A percentile compares a stretch with the other conserved stretches of the same genome.
Evolutionary conservation across 2,329 filamentous ascomycete genomes (phyloP).

Genomic region (Pyrenophora tritici-repentis): DNA sequence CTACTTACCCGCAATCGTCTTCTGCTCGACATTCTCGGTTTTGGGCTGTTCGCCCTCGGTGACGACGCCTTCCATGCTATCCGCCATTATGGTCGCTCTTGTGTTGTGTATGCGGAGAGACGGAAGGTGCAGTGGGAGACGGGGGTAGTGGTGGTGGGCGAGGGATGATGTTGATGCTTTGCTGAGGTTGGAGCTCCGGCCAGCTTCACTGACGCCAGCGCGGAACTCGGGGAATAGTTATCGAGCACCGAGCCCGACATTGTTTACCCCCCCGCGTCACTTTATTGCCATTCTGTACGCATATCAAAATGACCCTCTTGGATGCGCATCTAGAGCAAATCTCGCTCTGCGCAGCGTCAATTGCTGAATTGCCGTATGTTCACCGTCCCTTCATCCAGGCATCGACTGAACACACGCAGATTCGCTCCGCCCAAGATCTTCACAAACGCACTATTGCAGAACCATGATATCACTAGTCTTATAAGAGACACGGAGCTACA

Average conservation of each 20-base stretch:
- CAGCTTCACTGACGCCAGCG: constrained; percentile 20
- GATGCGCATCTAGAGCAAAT: constrained; percentile 58
- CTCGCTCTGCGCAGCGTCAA: constrained; percentile 54
- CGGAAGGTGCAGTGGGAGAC: constrained; percentile 22
- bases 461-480: constrained; percentile 88
- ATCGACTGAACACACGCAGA: constrained; percentile 53
- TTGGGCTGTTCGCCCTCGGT: constrained; percentile 49
- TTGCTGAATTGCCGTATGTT: constrained; percentile 53
- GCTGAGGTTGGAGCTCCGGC: constrained; percentile 23
- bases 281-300: background rate
- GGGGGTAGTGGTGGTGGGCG: constrained; percentile 11
- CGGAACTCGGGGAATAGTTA: constrained; percentile 21
- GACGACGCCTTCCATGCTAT: constrained; percentile 57
- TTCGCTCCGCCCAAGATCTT: constrained; percentile 94
- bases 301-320: constrained; percentile 49
- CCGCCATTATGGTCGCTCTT: constrained; percentile 50
- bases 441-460: constrained; percentile 86
- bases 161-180: constrained; percentile 27
- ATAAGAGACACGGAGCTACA: constrained; percentile 95
- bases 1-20: constrained; percentile 47
- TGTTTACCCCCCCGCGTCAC: constrained; percentile 24
- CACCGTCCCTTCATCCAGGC: background rate
- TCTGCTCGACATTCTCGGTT: constrained; percentile 48
- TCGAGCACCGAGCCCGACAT: constrained; percentile 17
- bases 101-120: constrained; percentile 6